Evolutionary conservation across 208 protist species (phyloP).

Genomic region (Leishmania braziliensis): DNA sequence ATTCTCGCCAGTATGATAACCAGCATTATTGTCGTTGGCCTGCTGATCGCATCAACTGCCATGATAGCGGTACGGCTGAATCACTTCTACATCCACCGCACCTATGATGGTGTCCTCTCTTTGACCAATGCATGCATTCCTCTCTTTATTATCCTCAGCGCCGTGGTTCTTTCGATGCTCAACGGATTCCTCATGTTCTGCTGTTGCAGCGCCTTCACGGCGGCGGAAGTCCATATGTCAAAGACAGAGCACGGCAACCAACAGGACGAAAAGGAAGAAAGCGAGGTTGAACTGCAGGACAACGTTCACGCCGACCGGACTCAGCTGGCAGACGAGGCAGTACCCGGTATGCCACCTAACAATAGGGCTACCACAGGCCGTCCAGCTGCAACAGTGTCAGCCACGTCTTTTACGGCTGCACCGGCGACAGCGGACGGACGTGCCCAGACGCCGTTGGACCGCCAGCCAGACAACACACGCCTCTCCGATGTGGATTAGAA

Average conservation of each 20-base stretch:
- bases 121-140: slow-evolving; percentile 53
- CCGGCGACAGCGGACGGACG: background rate
- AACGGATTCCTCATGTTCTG: slow-evolving; percentile 22
- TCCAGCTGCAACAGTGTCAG: background rate
- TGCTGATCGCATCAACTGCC: slow-evolving; percentile 45
- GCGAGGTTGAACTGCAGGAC: slow-evolving; percentile 11
- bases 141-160: slow-evolving; percentile 52
- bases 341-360: slow-evolving; percentile 2
- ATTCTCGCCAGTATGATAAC: slow-evolving; percentile 17
- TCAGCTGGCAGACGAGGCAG: background rate
- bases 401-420: background rate
- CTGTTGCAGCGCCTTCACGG: slow-evolving; percentile 21
- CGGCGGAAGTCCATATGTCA: background rate
- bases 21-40: slow-evolving; percentile 22
- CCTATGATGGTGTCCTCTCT: slow-evolving; percentile 33
- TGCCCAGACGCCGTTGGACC: slow-evolving; percentile 14
- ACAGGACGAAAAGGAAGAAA: slow-evolving; percentile 8
- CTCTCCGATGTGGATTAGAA: slow-evolving; percentile 46
- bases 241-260: slow-evolving; percentile 17
- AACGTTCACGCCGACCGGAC: background rate
- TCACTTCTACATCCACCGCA: slow-evolving; percentile 33
- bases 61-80: slow-evolving; percentile 73
- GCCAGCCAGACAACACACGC: slow-evolving; percentile 30
- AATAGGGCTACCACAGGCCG: slow-evolving; percentile 7
- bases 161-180: slow-evolving; percentile 21